phyloP scores from a whole-genome alignment of 2,329 filamentous ascomycete species.

The Camptophora hylomeconis region DNA sequence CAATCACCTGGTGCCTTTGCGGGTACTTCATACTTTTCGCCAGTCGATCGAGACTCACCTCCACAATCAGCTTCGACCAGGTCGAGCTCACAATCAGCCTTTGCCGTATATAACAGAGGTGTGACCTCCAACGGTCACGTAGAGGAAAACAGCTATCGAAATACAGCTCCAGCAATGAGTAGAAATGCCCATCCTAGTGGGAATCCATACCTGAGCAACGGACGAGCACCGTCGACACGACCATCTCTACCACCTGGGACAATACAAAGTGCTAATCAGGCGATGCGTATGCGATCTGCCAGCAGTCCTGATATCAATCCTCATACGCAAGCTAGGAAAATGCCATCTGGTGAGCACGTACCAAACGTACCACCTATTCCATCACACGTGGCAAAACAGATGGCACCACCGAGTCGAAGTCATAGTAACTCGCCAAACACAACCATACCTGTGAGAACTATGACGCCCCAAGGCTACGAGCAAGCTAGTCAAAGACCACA shows the following conservation, averaged over 20 bases:
- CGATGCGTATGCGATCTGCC: conserved; percentile 74
- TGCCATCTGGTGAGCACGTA: conserved; percentile 39
- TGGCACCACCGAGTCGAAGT: conserved; percentile 56
- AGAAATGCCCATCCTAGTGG: conserved; percentile 61
- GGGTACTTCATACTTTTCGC: conserved; percentile 89
- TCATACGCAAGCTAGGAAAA: conserved; percentile 36
- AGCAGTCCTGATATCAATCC: conserved; percentile 90
- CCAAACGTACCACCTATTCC: conserved; percentile 68
- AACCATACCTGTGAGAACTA: conserved; percentile 53
- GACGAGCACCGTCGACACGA: conserved; percentile 41
- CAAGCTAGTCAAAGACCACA: conserved; percentile 12
- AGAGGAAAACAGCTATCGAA: conserved; percentile 65
- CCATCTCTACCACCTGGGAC: conserved; percentile 67
- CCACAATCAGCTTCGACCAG: conserved; percentile 40
- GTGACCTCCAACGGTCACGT: conserved; percentile 48
- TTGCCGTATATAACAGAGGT: conserved; percentile 71
- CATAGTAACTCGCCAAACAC: conserved; percentile 67
- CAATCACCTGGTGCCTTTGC: conserved; percentile 49
- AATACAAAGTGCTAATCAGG: conserved; percentile 34
- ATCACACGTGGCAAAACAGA: conserved; percentile 49
- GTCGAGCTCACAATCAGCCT: conserved; percentile 42
- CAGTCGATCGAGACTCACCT: conserved; percentile 47
- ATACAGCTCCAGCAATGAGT: conserved; percentile 77
- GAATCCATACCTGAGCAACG: conserved; percentile 50
- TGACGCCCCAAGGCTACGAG: too few relatives aligned